Evolutionary conservation across 2,329 filamentous ascomycete genomes (phyloP), one percentile per base, ranked within the genome.

Genomic region (Claviceps cyperi): DNA sequence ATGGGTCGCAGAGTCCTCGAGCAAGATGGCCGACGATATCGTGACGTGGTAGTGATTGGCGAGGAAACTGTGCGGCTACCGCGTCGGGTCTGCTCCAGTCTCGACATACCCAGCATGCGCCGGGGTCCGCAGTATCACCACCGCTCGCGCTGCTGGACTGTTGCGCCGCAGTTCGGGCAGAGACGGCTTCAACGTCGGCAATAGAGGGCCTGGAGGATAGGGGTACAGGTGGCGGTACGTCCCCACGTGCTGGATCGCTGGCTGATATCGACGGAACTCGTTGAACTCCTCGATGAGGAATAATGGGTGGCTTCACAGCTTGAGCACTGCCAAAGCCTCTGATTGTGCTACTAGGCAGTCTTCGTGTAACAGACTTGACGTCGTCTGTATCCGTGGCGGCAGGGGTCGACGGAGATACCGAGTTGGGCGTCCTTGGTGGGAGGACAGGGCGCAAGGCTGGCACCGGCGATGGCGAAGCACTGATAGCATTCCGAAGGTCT

Each of bases 41-140:
- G 15, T 71, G 66, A 17, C 72, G 69, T 4, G 87, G 87, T 17
- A 96, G 75, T 1, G 80, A 77, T 43, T 83, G 68, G 32, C 81
- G 74, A 5, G 90, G 88, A 60, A 87, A 89, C 55, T 80, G 81
- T 5, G 85, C 76, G 5, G 88, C 91, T 56, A 94, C 82, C 14
- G 66, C 66, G 66, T 97, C 92, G 0, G 88, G 84, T 0, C 69
- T 80, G 6, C 86, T 89, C 66, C 94, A 97, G 67, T 97, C 90
- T 55, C 90, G 81, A 63, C 92, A 97, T 51, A 80, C 70, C 48
- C 95, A 73, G 63, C 92, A 97, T n/a, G 66, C 64, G 32, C 60
- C 58, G 15, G 59, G 15, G 2, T 13, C 24, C 3, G 22, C 5
- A 14, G n/a, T 19, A 21, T 38, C 35, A 14, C 19, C 38, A 21